A percentile compares a stretch with the other conserved stretches of the same genome.
Evolutionary conservation across 345 rosid genomes (phyloP).

Genomic region (sweet orange (Citrus sinensis)): DVS_A1.0 CM039162.1:29340001-29340500

Average conservation of each 20-base stretch:
- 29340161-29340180: not conserved
- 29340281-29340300: not conserved
- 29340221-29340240: not conserved
- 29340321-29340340: not conserved
- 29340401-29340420: not conserved
- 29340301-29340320: not conserved
- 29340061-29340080: not conserved
- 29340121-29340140: not conserved
- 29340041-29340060: not conserved
- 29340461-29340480: not conserved
- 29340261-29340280: not conserved
- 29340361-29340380: not conserved
- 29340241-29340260: not conserved
- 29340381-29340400: not conserved
- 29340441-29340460: not conserved
- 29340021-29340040: not conserved
- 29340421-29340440: not conserved
- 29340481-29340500: not conserved
- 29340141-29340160: not conserved
- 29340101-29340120: constrained; percentile 16
- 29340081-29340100: not conserved
- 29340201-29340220: not conserved
- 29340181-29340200: not conserved
- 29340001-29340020: not conserved
- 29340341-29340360: not conserved